Conservation (phyloP, 2,329 filamentous ascomycete species). For the Alternaria sp. region DNA sequence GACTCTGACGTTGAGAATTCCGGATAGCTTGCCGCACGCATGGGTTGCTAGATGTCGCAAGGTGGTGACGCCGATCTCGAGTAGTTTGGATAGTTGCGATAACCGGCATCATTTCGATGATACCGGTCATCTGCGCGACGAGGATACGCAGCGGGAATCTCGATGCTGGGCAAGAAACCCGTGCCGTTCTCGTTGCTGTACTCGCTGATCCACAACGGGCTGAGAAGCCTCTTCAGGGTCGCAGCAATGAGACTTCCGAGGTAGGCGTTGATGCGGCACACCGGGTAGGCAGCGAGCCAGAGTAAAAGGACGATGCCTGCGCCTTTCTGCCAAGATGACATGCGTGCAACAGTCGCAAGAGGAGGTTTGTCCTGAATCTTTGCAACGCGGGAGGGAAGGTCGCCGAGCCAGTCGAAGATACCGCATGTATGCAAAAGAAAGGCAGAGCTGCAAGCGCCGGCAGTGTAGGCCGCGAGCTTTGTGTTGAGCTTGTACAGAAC, state of each 20-base stretch:
- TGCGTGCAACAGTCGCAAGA: background rate
- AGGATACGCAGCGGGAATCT: constrained; percentile 17
- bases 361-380: background rate
- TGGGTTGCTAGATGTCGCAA: background rate
- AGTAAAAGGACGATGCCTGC: constrained; percentile 14
- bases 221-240: constrained; percentile 7
- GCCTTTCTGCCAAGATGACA: constrained; percentile 26
- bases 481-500: constrained; percentile 24
- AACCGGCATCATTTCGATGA: background rate
- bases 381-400: background rate
- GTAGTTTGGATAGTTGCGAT: background rate
- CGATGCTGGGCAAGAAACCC: constrained; percentile 21
- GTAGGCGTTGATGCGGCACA: constrained; percentile 20
- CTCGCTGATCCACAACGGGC: constrained; percentile 19
- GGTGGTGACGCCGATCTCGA: background rate
- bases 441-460: constrained; percentile 23
- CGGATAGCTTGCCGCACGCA: accelerated
- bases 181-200: constrained; percentile 22
- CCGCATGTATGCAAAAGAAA: constrained; percentile 25
- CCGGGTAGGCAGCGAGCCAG: constrained; percentile 28
- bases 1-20: background rate
- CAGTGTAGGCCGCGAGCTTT: constrained; percentile 20
- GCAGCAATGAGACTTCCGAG: constrained; percentile 10
- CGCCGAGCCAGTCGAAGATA: constrained; percentile 19
- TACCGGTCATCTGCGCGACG: background rate